These are phyloP conservation scores for Botrytis elliptica DNA, from an alignment of 2,329 filamentous ascomycete genomes.

Conservation along the genomic window DNA sequence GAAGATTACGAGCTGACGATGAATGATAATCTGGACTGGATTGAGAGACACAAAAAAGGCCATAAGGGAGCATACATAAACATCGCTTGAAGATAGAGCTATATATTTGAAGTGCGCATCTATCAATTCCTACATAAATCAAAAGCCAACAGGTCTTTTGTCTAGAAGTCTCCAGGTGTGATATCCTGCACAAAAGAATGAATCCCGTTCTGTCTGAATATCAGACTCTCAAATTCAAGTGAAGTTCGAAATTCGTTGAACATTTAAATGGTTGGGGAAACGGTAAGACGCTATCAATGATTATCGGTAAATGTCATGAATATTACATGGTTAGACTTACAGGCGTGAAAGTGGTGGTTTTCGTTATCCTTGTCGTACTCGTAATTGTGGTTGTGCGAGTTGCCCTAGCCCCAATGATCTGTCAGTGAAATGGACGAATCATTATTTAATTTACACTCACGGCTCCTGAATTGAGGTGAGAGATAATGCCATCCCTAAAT, in stretches of 20 bases:
- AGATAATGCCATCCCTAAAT: background rate
- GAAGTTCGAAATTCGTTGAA: background rate
- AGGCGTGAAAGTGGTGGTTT: slow-evolving; percentile 4
- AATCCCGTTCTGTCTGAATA: background rate
- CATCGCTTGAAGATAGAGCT: no score
- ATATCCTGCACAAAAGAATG: background rate
- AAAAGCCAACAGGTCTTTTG: background rate
- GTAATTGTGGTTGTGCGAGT: slow-evolving; percentile 8
- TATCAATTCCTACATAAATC: background rate
- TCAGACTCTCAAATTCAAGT: background rate
- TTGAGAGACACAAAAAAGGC: background rate
- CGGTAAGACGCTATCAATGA: background rate
- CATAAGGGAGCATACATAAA: background rate
- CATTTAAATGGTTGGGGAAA: background rate
- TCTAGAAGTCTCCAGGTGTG: background rate
- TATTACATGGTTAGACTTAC: background rate
- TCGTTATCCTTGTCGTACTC: slow-evolving; percentile 1
- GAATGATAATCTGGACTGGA: no score
- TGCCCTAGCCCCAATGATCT: background rate
- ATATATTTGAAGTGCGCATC: background rate
- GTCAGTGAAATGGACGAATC: background rate
- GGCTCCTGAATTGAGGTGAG: background rate
- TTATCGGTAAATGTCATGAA: background rate
- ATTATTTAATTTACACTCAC: background rate
- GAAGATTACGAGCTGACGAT: no score